phyloP scores from a whole-genome alignment of 1,284 basidiomycete species.

The Sphagnurus paluster region DNA sequence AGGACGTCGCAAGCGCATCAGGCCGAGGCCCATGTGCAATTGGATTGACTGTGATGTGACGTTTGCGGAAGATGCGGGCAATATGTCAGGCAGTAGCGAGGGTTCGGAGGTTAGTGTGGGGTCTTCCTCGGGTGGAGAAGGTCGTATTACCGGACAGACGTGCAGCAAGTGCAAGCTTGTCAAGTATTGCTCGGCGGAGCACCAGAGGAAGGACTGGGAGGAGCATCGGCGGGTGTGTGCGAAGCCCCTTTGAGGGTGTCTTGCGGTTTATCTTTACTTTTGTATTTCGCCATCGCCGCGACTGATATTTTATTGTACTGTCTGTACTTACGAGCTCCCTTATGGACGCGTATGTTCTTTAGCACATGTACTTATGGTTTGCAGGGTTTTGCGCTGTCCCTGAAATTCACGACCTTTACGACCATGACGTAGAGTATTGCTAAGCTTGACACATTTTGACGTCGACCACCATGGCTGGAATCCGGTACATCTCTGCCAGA shows the following conservation, averaged over 20 bases:
- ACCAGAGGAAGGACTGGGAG: slow-evolving; percentile 72
- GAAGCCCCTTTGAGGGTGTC: slow-evolving; percentile 27
- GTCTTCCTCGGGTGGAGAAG: slow-evolving; percentile 27
- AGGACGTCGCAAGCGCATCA: slow-evolving; percentile 46
- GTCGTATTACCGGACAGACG: slow-evolving; percentile 45
- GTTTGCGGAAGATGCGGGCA: slow-evolving; percentile 47
- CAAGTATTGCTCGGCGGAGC: slow-evolving; percentile 69
- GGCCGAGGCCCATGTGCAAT: slow-evolving; percentile 67
- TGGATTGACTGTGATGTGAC: slow-evolving; percentile 71
- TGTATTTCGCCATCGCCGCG: slow-evolving; percentile 1
- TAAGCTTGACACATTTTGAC: not conserved
- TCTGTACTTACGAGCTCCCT: slow-evolving; percentile 1
- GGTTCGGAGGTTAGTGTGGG: slow-evolving; percentile 47
- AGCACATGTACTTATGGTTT: not conserved
- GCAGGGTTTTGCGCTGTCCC: not conserved
- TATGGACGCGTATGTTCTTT: not conserved
- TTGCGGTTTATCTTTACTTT: slow-evolving; percentile 1
- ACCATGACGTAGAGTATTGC: not conserved
- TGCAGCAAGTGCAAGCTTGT: slow-evolving; percentile 76
- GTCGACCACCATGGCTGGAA: slow-evolving; percentile 62
- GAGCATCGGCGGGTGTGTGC: slow-evolving; percentile 69
- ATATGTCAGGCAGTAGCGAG: slow-evolving; percentile 39
- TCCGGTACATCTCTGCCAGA: slow-evolving; percentile 77
- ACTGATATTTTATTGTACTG: slow-evolving; percentile 3
- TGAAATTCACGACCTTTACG: not conserved